Conservation (phyloP, 768 basidiomycete species). For the Mycena pura region DNA sequence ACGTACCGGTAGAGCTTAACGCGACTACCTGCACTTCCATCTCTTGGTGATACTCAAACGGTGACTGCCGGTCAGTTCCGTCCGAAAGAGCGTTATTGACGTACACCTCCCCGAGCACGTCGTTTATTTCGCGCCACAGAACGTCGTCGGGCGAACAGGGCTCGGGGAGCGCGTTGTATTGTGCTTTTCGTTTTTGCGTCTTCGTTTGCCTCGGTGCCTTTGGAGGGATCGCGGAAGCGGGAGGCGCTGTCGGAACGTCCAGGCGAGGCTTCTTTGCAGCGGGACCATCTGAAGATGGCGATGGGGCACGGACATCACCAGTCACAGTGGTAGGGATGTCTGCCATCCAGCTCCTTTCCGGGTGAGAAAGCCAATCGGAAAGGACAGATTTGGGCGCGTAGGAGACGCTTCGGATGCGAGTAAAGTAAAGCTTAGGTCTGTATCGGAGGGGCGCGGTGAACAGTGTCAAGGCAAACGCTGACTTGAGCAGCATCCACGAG, state of each 20-base stretch:
- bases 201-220: conserved; percentile 24
- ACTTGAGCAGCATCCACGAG: too few relatives aligned
- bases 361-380: too few relatives aligned
- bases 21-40: conserved; percentile 69
- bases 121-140: conserved; percentile 71
- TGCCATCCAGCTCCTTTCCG: neutral
- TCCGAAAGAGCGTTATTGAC: conserved; percentile 57
- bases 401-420: too few relatives aligned
- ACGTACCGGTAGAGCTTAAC: conserved; percentile 69
- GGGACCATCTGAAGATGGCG: conserved; percentile 29
- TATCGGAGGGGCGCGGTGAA: too few relatives aligned
- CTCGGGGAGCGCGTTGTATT: conserved; percentile 59
- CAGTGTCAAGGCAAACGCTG: too few relatives aligned
- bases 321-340: neutral
- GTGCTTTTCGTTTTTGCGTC: conserved; percentile 37
- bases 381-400: too few relatives aligned
- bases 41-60: conserved; percentile 65
- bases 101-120: conserved; percentile 65
- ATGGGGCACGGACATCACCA: neutral
- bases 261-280: conserved; percentile 38
- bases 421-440: too few relatives aligned
- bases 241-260: neutral
- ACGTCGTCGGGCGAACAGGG: conserved; percentile 78
- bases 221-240: conserved; percentile 5
- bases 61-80: conserved; percentile 62